These are phyloP conservation scores for Saccharomyces cerevisiae DNA, from an alignment of 805 yeast species.

Conservation along the genomic window DNA sequence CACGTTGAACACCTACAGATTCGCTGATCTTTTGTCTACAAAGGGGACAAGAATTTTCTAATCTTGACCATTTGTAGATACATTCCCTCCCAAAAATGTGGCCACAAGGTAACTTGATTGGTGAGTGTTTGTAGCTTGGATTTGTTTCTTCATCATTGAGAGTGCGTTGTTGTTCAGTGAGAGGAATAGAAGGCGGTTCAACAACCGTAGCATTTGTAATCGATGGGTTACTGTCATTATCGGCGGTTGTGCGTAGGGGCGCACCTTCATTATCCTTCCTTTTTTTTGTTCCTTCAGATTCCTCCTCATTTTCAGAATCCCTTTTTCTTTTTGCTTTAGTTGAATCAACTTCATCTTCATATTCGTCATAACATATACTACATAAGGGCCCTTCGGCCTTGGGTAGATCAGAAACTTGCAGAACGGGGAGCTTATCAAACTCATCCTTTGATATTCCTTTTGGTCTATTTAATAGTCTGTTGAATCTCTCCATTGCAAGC, in stretches of 20 bases:
- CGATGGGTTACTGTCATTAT: neutral
- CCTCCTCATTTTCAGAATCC: conserved; percentile 19
- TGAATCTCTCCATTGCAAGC: conserved; percentile 57
- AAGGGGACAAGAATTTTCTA: conserved; percentile 73
- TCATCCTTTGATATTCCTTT: conserved; percentile 46
- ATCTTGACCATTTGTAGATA: conserved; percentile 71
- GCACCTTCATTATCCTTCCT: conserved; percentile 7
- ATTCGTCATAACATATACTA: conserved; percentile 58
- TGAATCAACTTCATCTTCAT: conserved; percentile 22
- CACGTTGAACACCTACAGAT: conserved; percentile 3
- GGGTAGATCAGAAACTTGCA: conserved; percentile 26
- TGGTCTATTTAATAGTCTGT: conserved; percentile 40
- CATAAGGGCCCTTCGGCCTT: conserved; percentile 36
- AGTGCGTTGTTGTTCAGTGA: conserved; percentile 3
- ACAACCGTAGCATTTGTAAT: neutral
- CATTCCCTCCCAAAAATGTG: conserved; percentile 87
- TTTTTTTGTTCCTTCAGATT: conserved; percentile 15
- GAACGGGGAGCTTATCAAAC: conserved; percentile 43
- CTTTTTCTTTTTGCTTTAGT: conserved; percentile 11
- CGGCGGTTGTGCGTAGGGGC: neutral
- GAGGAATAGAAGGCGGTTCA: conserved; percentile 2
- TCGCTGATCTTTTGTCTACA: conserved; percentile 57
- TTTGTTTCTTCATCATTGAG: conserved; percentile 11
- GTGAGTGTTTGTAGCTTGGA: conserved; percentile 43
- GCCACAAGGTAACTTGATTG: conserved; percentile 73